phyloP scores from a whole-genome alignment of 768 basidiomycete genomes.

The Rickenella mellea region DNA sequence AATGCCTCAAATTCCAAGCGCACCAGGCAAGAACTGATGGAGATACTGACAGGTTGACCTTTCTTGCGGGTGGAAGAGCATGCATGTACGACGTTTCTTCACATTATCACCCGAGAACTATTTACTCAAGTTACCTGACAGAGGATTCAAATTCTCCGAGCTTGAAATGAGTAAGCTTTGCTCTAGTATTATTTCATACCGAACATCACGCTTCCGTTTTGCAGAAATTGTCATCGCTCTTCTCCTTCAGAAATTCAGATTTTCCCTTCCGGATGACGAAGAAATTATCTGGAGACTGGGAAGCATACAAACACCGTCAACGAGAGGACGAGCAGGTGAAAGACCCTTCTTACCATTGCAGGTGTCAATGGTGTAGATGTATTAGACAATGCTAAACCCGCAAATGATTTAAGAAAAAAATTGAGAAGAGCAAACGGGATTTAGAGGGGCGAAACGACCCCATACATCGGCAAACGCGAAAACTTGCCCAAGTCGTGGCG shows the following conservation, averaged over 20 bases:
- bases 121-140: conserved; percentile 4
- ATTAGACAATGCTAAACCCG: too few species aligned
- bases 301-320: conserved; percentile 15
- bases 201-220: too few species aligned
- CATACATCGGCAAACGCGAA: too few species aligned
- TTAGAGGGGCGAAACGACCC: too few species aligned
- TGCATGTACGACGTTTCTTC: conserved; percentile 24
- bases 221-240: conserved; percentile 31
- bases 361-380: too few species aligned
- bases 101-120: background rate
- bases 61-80: conserved; percentile 22
- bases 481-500: too few species aligned
- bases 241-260: conserved; percentile 26
- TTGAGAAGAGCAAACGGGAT: too few species aligned
- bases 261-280: conserved; percentile 24
- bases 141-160: conserved; percentile 45
- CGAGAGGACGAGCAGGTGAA: conserved; percentile 7
- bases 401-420: too few species aligned
- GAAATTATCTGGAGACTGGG: conserved; percentile 2
- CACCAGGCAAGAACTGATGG: background rate
- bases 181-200: background rate
- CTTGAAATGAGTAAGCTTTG: conserved; percentile 43
- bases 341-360: conserved; percentile 17
- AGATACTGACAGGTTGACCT: conserved; percentile 23
- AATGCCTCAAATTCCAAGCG: background rate